These are phyloP conservation scores for Rossbeevera mucosa DNA, from an alignment of 768 basidiomycete genomes.

Conservation along the genomic window DNA sequence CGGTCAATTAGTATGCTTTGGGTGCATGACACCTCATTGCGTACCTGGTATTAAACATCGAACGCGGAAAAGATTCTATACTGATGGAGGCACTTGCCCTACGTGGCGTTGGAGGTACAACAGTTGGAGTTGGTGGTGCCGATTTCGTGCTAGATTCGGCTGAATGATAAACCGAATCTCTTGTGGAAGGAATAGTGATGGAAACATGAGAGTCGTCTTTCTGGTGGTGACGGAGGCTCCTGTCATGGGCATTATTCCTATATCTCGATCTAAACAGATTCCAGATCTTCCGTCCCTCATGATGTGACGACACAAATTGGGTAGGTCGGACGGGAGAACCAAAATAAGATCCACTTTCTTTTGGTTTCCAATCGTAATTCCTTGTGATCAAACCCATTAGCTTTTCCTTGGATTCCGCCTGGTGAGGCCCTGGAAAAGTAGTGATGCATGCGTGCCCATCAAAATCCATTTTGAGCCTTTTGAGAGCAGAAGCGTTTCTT, in stretches of 20 bases:
- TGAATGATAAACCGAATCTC: slow-evolving; percentile 6
- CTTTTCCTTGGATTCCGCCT: slow-evolving; percentile 11
- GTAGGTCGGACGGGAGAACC: slow-evolving; percentile 3
- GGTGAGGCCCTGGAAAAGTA: slow-evolving; percentile 10
- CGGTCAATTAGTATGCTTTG: background rate
- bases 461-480: slow-evolving; percentile 27
- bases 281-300: background rate
- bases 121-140: slow-evolving; percentile 1
- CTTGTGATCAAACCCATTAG: slow-evolving; percentile 14
- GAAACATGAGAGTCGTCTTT: background rate
- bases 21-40: background rate
- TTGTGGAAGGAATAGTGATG: background rate
- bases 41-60: slow-evolving; percentile 9
- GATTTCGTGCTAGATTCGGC: slow-evolving; percentile 8
- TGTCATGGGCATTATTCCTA: background rate
- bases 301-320: background rate
- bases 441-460: slow-evolving; percentile 39
- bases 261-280: background rate
- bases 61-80: no score
- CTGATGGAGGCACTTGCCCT: no score
- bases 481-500: slow-evolving; percentile 26
- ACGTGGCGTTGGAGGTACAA: no score
- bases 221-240: background rate
- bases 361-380: slow-evolving; percentile 6
- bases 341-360: slow-evolving; percentile 8